Base-by-base conservation (phyloP, 352 stramenopile species). In the Globisporangium takayamanum region DNA sequence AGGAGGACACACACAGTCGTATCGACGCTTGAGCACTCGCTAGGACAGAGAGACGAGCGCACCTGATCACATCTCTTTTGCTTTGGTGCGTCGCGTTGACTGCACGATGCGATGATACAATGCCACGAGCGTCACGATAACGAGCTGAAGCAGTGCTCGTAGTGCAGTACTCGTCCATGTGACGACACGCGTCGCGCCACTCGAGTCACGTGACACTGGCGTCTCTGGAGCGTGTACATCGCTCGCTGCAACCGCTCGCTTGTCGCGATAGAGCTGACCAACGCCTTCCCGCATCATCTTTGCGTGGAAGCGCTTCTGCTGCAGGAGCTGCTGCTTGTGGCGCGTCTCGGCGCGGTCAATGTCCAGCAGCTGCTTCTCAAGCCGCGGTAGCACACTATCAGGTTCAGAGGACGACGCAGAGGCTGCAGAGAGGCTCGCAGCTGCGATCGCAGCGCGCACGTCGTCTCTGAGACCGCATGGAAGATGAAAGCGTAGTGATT, bases 201-300 rank as follows among this genome's bases (percentile, higher is more conserved):
- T 59, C 49, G 53, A 63, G 55, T 53, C 39, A 39, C 33, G 33
- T 39, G 30, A 33, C 39, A 50, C 39, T 26, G 45, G 18, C 28
- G 15, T 11, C 5, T 18, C 26, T 36, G 20, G 28, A 41, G 5
- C 22, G 41, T 12, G 48, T 15, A 7, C 3, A 8, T 30, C 28
- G 33, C 10, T 28, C 41, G 25, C 51, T 20, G 14, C 26, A 20
- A 75, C 56, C 59, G 73, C 63, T 51, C 67, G 67, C 47, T 93
- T 94, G 65, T 94, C 84, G 8, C 68, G 50, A 59, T 94, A 94
- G 5, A 94, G 68, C 20, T 66, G 73, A 3, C 84, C 84, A 1
- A 91, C 78, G 5, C 77, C 78, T 26, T 88, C 66, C 6, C 63
- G 62, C 80, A 94, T 91, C 84, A 94, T 94, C 45, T 85, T 83